Evolutionary conservation across 441 rosid species (phyloP), one percentile per base, ranked within the genome.

Genomic region (Viola pubescens): DNA sequence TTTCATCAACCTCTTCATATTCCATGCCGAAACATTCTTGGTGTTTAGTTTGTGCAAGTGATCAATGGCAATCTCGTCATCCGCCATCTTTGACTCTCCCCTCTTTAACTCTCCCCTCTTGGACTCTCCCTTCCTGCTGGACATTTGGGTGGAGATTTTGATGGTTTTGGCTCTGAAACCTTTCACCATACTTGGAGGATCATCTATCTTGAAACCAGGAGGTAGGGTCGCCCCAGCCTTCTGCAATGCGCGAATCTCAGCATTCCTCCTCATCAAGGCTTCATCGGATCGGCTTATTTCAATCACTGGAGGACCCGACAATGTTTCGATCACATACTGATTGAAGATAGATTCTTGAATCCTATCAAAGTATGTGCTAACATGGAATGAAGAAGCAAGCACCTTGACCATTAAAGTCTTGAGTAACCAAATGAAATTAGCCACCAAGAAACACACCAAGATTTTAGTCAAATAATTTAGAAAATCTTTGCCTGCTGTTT

Each of bases 401-500:
- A 80, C 88, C 67, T 90, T 87, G 9, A 90, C 86, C 56, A 90
- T 76, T n/a, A 86, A 58, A 2, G 86, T 85, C 73, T 85, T 84
- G 37, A 84, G 37, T 48, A 87, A 60, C 95, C 94, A 86, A 7
- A 90, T 52, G 56, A 77, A 61, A 6, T 77, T 84, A 4, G 82
- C 83, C 7, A 83, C 63, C 66, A 85, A 43, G 55, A 86, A 79
- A 66, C 91, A 85, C 3, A 79, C 52, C 48, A 85, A 63, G 8
- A 83, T 57, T 54, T 73, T 82, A 7, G 87, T 89, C 6, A 91
- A 75, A 1, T 77, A 64, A 6, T 41, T 9, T 5, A 88, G 83
- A 43, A 63, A 44, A 3, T 39, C 2, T 6, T 69, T 78, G 3
- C 70, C 61, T 0, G 68, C 63, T 39, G 76, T 78, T 56, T 2